Base-by-base conservation (phyloP, 2,329 filamentous ascomycete species). In the Xylariaceae sp. region DNA sequence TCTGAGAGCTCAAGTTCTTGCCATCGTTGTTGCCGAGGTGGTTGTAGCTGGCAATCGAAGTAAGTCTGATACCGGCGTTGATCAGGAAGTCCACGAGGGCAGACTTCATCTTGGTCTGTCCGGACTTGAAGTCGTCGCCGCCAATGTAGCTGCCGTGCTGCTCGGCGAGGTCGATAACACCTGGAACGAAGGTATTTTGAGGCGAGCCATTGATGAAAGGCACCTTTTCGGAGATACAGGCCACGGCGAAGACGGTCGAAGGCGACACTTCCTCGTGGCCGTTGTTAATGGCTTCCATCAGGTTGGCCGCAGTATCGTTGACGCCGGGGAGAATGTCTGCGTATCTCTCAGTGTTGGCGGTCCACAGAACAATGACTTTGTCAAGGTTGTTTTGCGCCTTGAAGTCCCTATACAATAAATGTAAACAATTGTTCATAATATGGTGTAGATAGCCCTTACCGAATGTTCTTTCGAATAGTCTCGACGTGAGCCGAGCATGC, bases 31-130 rank as follows among this genome's bases (percentile, higher is more conserved):
- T 99, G 72, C 94, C 94, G 58, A 99, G 87, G 76, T 99, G 94
- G 81, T 99, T 99, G 86, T 99, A 99, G 78, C 90, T 95, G 66
- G 94, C 91, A 78, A 99, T 97, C 47, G 92, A 96, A 61, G 93
- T 97, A 72, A 99, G 86, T 81, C 96, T 97, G 84, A 99, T 97
- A 74, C 94, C 94, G 52, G 94, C 94, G 74, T 87, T 97, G 86
- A 99, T 96, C 74, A 99, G 78, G 80, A 99, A 99, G 78, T 99
- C 94, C 51, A 97, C 94, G 35, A 99, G 86, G 17, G 94, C 94
- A 62, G 94, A 97, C 81, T 99, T 99, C 94, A 99, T 99, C 87
- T 99, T 99, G 74, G 94, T 99, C 82, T 99, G 94, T 64, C 94
- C 94, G 64, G 94, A 97, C 82, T 99, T 99, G 88, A 99, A 99